Evolutionary conservation across 768 basidiomycete genomes (phyloP).

Genomic region (Coprinopsis sp.): DNA sequence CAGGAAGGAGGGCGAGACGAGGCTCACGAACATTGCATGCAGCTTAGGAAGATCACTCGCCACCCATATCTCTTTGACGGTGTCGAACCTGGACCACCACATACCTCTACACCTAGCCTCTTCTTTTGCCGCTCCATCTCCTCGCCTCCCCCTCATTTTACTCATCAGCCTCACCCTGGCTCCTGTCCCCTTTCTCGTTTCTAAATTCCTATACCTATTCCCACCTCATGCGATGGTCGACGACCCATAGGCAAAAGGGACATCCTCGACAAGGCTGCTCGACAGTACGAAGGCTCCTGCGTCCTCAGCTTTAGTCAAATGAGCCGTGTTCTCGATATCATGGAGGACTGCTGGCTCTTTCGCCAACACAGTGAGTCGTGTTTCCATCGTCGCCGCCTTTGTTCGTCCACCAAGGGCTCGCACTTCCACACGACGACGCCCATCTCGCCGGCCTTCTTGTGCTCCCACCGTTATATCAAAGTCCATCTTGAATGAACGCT

Average conservation of each 20-base stretch:
- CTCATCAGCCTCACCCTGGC: no score
- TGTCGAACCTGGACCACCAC: conserved; percentile 98
- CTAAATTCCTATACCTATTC: no score
- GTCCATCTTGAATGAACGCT: no score
- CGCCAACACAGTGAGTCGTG: conserved; percentile 71
- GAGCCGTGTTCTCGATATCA: conserved; percentile 96
- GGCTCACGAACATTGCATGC: conserved; percentile 99
- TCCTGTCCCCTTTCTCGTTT: no score
- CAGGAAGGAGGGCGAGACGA: conserved; percentile 97
- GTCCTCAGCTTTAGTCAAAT: conserved; percentile 98
- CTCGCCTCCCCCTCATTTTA: no score
- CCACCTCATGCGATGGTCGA: no score
- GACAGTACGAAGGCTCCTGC: conserved; percentile 86
- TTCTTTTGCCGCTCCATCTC: no score
- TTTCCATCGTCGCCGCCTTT: conserved; percentile 5
- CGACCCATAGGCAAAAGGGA: conserved; percentile 99
- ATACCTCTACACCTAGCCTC: no score
- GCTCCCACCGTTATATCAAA: no score
- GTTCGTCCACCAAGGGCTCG: no score
- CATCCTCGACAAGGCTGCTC: conserved; percentile 92
- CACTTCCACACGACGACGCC: no score
- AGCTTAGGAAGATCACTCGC: conserved; percentile 86
- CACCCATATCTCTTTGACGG: conserved; percentile 93
- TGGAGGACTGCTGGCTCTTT: conserved; percentile 97
- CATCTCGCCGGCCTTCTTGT: no score